phyloP scores from a whole-genome alignment of 2,329 filamentous ascomycete genomes.

The Arthrobotrys conoides region DNA sequence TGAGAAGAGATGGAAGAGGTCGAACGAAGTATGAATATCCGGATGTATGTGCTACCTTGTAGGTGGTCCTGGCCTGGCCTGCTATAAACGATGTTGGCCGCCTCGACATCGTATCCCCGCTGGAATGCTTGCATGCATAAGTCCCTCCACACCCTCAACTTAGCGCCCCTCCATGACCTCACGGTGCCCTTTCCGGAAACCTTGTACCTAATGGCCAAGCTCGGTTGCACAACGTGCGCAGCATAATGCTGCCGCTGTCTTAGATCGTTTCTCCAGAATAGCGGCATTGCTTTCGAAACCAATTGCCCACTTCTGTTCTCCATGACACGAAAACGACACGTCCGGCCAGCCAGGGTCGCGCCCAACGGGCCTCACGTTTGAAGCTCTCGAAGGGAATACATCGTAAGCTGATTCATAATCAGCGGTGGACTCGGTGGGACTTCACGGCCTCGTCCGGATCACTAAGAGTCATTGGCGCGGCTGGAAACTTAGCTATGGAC shows the following conservation, averaged over 20 bases:
- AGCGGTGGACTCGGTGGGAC: conserved; percentile 3
- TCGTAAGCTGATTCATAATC: conserved; percentile 34
- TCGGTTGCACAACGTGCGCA: conserved; percentile 58
- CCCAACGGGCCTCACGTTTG: conserved; percentile 13
- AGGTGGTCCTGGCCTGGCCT: too few species aligned
- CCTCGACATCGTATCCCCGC: conserved; percentile 36
- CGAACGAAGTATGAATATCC: background rate
- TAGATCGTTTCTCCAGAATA: conserved; percentile 38
- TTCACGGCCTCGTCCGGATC: conserved; percentile 25
- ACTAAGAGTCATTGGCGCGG: conserved; percentile 27
- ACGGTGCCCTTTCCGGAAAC: conserved; percentile 48
- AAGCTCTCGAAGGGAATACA: background rate
- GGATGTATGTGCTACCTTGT: background rate
- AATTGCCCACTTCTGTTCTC: conserved; percentile 16
- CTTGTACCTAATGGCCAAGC: conserved; percentile 51
- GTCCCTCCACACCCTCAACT: conserved; percentile 25
- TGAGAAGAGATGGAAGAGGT: background rate
- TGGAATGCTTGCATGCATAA: conserved; percentile 30
- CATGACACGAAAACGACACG: conserved; percentile 57
- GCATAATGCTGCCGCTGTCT: conserved; percentile 44
- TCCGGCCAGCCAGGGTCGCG: background rate
- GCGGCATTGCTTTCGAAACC: conserved; percentile 23
- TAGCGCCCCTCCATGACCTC: conserved; percentile 44
- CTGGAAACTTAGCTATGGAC: background rate
- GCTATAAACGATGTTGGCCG: conserved; percentile 31